Evolutionary conservation across 2,329 filamentous ascomycete genomes (phyloP).

Genomic region (Talaromyces piceae): DNA sequence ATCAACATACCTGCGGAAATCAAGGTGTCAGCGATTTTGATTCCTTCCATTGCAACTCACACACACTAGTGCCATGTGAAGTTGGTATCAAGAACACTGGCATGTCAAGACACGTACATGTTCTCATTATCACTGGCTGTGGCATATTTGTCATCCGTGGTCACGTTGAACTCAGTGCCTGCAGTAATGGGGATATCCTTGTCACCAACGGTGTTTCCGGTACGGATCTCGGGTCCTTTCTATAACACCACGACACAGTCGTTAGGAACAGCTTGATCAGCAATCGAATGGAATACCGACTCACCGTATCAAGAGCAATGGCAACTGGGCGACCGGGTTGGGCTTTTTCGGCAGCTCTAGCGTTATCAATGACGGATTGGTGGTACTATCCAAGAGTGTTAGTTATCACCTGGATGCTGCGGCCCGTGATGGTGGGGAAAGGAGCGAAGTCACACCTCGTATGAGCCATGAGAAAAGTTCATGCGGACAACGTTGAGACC

Average conservation of each 20-base stretch:
- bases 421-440: background rate
- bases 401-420: background rate
- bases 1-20: slow-evolving; percentile 70
- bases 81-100: background rate
- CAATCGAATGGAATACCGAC: slow-evolving; percentile 27
- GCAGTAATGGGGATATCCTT: slow-evolving; percentile 72
- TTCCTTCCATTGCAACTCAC: background rate
- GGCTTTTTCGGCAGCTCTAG: slow-evolving; percentile 72
- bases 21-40: background rate
- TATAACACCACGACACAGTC: slow-evolving; percentile 18
- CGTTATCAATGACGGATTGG: slow-evolving; percentile 95
- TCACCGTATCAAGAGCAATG: slow-evolving; percentile 79
- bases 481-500: slow-evolving; percentile 98
- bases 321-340: slow-evolving; percentile 80
- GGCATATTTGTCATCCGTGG: slow-evolving; percentile 89
- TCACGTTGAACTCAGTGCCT: slow-evolving; percentile 85
- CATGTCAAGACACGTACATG: slow-evolving; percentile 58
- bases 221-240: slow-evolving; percentile 83
- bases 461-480: slow-evolving; percentile 96
- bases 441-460: slow-evolving; percentile 62
- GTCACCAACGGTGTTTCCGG: slow-evolving; percentile 65
- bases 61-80: background rate
- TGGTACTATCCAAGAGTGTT: slow-evolving; percentile 58
- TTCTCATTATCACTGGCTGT: slow-evolving; percentile 78
- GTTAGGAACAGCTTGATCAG: slow-evolving; percentile 12